Conservation (phyloP, 768 basidiomycete species). For the Mycena vulgaris region DNA sequence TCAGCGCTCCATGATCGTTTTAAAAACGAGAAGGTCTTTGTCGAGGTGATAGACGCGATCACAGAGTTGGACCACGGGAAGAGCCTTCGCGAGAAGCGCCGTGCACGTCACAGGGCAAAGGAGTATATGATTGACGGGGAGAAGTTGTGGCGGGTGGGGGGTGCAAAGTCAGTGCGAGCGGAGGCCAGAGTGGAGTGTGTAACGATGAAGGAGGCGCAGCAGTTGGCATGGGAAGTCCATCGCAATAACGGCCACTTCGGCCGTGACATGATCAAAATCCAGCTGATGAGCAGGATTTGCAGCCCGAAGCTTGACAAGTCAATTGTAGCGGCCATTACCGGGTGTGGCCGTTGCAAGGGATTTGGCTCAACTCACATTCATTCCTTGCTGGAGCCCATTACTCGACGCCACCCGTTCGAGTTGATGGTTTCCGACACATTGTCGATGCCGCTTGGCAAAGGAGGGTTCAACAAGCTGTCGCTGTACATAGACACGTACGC, state of each 20-base stretch:
- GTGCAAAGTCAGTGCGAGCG: not conserved
- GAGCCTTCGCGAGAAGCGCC: not conserved
- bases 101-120: not conserved
- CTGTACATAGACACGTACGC: not conserved
- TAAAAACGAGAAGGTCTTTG: too few species aligned
- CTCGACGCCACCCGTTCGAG: slow-evolving; percentile 5
- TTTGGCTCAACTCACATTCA: not conserved
- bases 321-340: not conserved
- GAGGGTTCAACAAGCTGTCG: not conserved
- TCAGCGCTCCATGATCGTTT: too few species aligned
- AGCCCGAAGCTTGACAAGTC: not conserved
- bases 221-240: not conserved
- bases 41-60: too few species aligned
- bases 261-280: not conserved
- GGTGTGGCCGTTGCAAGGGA: not conserved
- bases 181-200: not conserved
- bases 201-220: not conserved
- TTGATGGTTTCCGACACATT: slow-evolving; percentile 1
- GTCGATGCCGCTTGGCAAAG: not conserved
- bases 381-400: not conserved
- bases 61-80: too few species aligned
- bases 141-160: not conserved
- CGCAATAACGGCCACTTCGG: not conserved
- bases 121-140: not conserved
- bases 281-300: not conserved